Conservation (phyloP, 495 filamentous ascomycete species). For the Peziza echinospora region DNA sequence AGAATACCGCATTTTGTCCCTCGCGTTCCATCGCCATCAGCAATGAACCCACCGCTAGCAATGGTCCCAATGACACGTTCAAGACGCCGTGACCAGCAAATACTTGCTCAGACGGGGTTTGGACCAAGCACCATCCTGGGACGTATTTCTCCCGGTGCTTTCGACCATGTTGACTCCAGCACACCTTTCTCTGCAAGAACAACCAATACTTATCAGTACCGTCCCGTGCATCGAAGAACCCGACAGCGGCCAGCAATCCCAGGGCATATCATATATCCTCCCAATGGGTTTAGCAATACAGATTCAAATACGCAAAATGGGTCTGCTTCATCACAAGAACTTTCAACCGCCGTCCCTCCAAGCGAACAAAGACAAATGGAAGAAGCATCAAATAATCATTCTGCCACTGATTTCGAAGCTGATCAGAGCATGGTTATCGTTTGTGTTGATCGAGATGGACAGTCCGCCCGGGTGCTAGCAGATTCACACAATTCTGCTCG, state of each 20-base stretch:
- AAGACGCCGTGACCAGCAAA: not conserved
- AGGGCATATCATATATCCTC: not conserved
- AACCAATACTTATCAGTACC: no score
- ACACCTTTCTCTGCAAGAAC: no score
- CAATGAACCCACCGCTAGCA: not conserved
- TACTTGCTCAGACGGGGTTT: not conserved
- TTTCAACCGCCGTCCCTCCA: no score
- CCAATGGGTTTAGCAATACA: not conserved
- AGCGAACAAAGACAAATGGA: no score
- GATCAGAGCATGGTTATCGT: not conserved
- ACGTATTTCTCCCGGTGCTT: no score
- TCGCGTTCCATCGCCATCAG: not conserved
- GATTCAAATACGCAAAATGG: no score
- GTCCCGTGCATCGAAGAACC: not conserved
- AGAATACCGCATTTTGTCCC: no score
- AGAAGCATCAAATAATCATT: no score
- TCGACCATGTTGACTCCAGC: no score
- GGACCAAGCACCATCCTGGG: not conserved
- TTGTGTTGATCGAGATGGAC: not conserved
- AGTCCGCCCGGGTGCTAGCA: not conserved
- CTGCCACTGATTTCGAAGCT: no score
- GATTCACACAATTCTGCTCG: not conserved
- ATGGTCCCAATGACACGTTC: not conserved
- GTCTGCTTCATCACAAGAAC: no score
- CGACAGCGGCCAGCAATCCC: not conserved